Evolutionary conservation across 257 asterid genomes (phyloP).

Genomic region (Solanum arcanum): DNA sequence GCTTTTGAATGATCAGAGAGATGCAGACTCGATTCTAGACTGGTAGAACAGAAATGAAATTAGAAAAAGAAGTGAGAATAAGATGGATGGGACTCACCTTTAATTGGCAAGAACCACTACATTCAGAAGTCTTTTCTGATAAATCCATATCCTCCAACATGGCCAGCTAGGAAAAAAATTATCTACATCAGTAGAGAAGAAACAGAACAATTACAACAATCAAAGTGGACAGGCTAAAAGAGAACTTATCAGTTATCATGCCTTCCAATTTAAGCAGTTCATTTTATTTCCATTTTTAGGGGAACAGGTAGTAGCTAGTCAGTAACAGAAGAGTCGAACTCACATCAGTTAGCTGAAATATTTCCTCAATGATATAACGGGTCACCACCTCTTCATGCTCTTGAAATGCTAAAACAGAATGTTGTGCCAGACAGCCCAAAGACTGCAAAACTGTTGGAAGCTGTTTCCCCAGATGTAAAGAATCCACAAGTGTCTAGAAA

Average conservation of each 20-base stretch:
- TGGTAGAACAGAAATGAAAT: not conserved
- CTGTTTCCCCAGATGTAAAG: conserved; percentile 42
- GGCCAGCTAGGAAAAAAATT: conserved; percentile 22
- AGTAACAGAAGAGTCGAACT: conserved; percentile 7
- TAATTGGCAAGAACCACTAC: conserved; percentile 55
- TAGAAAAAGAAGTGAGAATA: not conserved
- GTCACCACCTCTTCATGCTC: conserved; percentile 46
- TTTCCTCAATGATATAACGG: conserved; percentile 41
- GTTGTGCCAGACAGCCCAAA: conserved; percentile 75
- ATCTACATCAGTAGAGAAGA: conserved; percentile 1
- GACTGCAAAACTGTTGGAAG: conserved; percentile 72
- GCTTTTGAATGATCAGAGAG: not conserved
- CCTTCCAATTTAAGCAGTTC: not conserved
- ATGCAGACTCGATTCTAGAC: not conserved
- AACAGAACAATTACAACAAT: conserved; percentile 7
- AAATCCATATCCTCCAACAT: conserved; percentile 24
- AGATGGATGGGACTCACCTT: conserved; percentile 37
- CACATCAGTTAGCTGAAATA: conserved; percentile 56
- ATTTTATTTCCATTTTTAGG: not conserved
- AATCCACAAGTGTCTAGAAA: conserved; percentile 52
- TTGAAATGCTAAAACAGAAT: conserved; percentile 48
- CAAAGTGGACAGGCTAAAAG: conserved; percentile 5
- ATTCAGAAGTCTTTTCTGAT: conserved; percentile 28
- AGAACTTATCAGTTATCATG: not conserved
- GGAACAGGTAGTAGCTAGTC: not conserved